Percentiles rank a stretch among this genome's conserved stretches.
These are phyloP conservation scores for Lojkania enalia DNA, from an alignment of 2,329 filamentous ascomycete genomes.

Conservation along the genomic window DNA sequence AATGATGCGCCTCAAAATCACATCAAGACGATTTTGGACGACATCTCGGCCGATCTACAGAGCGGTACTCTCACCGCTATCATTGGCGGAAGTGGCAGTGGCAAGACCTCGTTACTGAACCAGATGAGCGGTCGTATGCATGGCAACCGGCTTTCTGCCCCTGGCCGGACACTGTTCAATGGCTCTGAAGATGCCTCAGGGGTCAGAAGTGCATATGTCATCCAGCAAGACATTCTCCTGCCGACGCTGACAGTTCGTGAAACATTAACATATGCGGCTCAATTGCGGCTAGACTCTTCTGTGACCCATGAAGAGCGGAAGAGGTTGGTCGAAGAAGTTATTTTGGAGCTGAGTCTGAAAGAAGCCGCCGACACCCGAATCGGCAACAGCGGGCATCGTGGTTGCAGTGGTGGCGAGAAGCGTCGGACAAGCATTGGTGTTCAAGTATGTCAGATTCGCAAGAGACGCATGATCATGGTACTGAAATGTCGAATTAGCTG, in stretches of 20 bases:
- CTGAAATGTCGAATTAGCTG: constrained; percentile 43
- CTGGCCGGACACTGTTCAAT: constrained; percentile 66
- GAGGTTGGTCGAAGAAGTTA: constrained; percentile 73
- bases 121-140: constrained; percentile 70
- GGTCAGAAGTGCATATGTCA: constrained; percentile 69
- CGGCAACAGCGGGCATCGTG: constrained; percentile 70
- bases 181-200: constrained; percentile 52
- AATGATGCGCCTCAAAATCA: constrained; percentile 18
- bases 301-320: constrained; percentile 62
- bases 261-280: constrained; percentile 72
- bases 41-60: constrained; percentile 65
- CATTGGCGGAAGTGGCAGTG: constrained; percentile 72
- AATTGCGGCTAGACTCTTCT: constrained; percentile 68
- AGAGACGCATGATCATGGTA: neutral
- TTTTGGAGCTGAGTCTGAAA: constrained; percentile 73
- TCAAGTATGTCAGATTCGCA: constrained; percentile 54
- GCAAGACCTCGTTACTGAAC: constrained; percentile 65
- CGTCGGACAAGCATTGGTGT: constrained; percentile 76
- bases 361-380: constrained; percentile 77
- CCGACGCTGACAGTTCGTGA: constrained; percentile 76
- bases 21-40: constrained; percentile 60
- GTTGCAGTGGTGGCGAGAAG: constrained; percentile 80
- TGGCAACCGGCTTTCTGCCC: constrained; percentile 54
- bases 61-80: constrained; percentile 73
- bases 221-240: constrained; percentile 75